Percentiles rank a stretch among this genome's conserved stretches.
Conservation (phyloP, 148 eudicot species). For the Silene uniflora region DNA sequence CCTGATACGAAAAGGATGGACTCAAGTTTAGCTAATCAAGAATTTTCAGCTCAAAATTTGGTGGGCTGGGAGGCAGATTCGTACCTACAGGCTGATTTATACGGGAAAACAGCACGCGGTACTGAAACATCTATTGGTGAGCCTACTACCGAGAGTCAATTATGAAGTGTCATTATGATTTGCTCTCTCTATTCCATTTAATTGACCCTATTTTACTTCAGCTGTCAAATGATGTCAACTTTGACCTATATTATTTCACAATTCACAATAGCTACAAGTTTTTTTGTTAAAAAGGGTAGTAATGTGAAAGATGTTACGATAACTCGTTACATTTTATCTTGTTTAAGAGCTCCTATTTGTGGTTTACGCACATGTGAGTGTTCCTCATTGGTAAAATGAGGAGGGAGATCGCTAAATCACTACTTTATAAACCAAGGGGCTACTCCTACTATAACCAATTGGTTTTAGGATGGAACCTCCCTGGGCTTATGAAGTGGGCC, state of each 20-base stretch:
- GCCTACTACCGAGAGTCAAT: conserved; percentile 38
- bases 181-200: no score
- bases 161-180: neutral
- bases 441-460: no score
- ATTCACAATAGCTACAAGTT: neutral
- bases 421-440: no score
- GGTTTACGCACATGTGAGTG: no score
- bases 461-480: no score
- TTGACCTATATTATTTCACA: neutral
- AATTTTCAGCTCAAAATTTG: conserved; percentile 29
- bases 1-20: conserved; percentile 59
- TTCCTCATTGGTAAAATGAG: no score
- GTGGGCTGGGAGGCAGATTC: conserved; percentile 47
- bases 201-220: neutral
- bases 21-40: conserved; percentile 36
- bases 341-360: neutral
- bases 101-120: conserved; percentile 32
- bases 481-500: no score
- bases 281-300: neutral
- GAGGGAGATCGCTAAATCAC: no score
- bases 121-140: conserved; percentile 42
- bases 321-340: neutral
- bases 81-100: conserved; percentile 31
- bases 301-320: neutral
- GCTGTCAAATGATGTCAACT: neutral